Evolutionary conservation across 2,329 filamentous ascomycete genomes (phyloP), one percentile per base, ranked within the genome.

Genomic region (Scedosporium aurantiacum): DNA sequence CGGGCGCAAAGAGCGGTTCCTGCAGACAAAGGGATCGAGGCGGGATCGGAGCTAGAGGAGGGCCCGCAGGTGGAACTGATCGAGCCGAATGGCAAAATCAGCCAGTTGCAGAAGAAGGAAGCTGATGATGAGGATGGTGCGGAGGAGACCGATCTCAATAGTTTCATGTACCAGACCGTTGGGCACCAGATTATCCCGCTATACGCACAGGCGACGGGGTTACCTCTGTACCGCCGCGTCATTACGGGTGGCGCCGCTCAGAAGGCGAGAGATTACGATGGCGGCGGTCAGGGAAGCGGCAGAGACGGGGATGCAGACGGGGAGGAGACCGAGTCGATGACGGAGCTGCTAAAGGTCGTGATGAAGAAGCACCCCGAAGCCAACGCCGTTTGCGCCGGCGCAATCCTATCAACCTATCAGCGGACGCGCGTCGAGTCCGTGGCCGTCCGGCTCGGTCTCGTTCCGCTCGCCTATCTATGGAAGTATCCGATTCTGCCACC

Each of bases 111-210:
- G 28, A 43, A 23, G 37, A 23, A 7, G 41, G 14, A 7, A 18
- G 54, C 12, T 61, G 63, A 55, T 59, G 25, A 28, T 12, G 23
- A 62, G 41, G 61, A 63, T 18, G 61, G 45, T 18, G 63, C 60
- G 8, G 63, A 64, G 54, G 71, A 78, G 56, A 71, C 69, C 57
- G 76, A 97, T 72, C 81, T 96, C 67, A 91, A 99, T 74, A 97
- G 92, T 76, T 97, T 94, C 85, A 99, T 99, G 94, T 99, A 97
- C 78, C 94, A 99, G 78, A 99, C 94, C 2, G 90, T 97, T 63
- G 94, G 94, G 12, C 91, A 97, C 74, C 82, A 85, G 62, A 78
- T 97, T 18, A 87, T 97, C 62, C 91, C 92, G 2, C 81, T 96
- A 16, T 97, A 97, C 71, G 86, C 87, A 63, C 74, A 82, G 57